Evolutionary conservation across 1,139 yeast genomes (phyloP).

Genomic region (Hyphopichia burtonii): DNA sequence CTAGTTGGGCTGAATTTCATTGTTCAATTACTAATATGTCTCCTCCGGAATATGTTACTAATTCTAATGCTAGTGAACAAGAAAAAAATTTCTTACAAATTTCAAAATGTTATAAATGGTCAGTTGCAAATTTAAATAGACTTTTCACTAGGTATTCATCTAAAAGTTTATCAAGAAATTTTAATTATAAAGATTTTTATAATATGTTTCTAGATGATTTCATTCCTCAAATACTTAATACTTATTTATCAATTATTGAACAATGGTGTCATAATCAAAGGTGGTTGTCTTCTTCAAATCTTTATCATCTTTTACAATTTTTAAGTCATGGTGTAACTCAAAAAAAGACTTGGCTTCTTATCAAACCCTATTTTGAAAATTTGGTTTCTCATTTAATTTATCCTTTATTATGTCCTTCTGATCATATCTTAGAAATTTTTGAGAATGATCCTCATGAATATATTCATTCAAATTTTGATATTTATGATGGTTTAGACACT

Average conservation of each 20-base stretch:
- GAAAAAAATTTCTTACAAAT: conserved; percentile 40
- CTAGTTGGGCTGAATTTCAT: conserved; percentile 78
- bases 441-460: conserved; percentile 92
- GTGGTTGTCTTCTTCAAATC: conserved; percentile 70
- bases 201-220: conserved; percentile 50
- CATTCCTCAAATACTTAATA: conserved; percentile 70
- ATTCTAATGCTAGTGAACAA: conserved; percentile 24
- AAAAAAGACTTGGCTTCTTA: conserved; percentile 66
- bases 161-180: conserved; percentile 45
- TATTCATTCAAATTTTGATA: conserved; percentile 74
- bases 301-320: conserved; percentile 68
- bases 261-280: conserved; percentile 63
- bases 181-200: conserved; percentile 51
- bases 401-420: conserved; percentile 75
- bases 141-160: conserved; percentile 76
- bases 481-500: conserved; percentile 55
- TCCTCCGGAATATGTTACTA: conserved; percentile 50
- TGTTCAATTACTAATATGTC: conserved; percentile 63
- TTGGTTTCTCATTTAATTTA: conserved; percentile 72
- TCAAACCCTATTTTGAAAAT: conserved; percentile 68
- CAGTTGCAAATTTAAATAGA: conserved; percentile 74
- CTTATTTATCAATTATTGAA: conserved; percentile 65
- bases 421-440: conserved; percentile 68
- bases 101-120: conserved; percentile 85
- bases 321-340: conserved; percentile 69